These are phyloP conservation scores for Cymodocea nodosa DNA, from an alignment of 116 monocot species.

Conservation along the genomic window DNA sequence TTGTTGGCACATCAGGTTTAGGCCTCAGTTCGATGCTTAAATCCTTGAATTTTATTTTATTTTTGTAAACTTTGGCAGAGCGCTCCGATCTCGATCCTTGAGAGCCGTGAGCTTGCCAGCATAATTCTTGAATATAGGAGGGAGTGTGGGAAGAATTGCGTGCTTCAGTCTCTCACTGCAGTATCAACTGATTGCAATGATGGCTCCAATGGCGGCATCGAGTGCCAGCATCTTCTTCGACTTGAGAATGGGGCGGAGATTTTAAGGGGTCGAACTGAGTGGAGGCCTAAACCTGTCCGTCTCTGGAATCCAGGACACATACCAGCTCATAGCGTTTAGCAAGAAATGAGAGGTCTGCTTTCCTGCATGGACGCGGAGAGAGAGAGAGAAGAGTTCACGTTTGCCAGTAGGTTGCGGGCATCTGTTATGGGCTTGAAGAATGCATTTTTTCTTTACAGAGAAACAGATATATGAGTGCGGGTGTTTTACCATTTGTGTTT, in stretches of 20 bases:
- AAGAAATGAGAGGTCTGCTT: neutral
- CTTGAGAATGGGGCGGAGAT: slow-evolving; percentile 58
- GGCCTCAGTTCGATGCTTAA: no score
- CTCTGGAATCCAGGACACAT: slow-evolving; percentile 2
- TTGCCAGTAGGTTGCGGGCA: no score
- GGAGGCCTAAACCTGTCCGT: slow-evolving; percentile 42
- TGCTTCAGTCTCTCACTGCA: slow-evolving; percentile 57
- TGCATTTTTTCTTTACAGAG: no score
- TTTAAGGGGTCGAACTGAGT: slow-evolving; percentile 46
- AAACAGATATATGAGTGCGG: no score
- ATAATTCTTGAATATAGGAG: slow-evolving; percentile 66
- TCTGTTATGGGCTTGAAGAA: no score
- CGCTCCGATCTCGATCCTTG: slow-evolving; percentile 49
- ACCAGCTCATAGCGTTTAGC: slow-evolving; percentile 1
- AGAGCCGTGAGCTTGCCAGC: slow-evolving; percentile 51
- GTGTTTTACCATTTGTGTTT: no score
- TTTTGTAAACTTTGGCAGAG: slow-evolving; percentile 17
- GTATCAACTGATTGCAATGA: slow-evolving; percentile 14
- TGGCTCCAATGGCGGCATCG: slow-evolving; percentile 9
- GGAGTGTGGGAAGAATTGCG: slow-evolving; percentile 65
- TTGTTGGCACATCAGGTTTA: no score
- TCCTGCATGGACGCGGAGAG: neutral
- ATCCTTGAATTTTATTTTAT: no score
- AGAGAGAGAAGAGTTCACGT: no score
- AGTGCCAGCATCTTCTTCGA: slow-evolving; percentile 54